phyloP scores from a whole-genome alignment of 805 yeast species.

The Teunomyces atbi region DNA sequence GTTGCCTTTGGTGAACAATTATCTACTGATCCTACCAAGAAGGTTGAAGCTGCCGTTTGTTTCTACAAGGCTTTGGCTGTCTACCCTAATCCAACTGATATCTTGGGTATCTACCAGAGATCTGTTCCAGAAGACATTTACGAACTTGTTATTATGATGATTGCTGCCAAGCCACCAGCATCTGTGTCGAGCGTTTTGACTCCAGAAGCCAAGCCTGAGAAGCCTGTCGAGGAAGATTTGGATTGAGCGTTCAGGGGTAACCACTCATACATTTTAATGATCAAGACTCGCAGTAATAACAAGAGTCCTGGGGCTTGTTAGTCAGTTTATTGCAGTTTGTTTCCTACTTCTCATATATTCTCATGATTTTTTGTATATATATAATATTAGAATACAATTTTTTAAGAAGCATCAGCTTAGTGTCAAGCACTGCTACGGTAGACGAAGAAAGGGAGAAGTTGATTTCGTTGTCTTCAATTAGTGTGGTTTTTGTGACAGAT shows the following conservation, averaged over 20 bases:
- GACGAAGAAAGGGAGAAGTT: too few species aligned
- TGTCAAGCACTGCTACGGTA: too few species aligned
- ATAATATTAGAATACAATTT: background rate
- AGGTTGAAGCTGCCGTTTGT: constrained; percentile 79
- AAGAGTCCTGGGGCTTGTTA: constrained; percentile 1
- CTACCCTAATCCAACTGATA: constrained; percentile 92
- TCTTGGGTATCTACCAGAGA: constrained; percentile 86
- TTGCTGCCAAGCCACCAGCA: constrained; percentile 86
- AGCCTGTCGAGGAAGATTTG: constrained; percentile 34
- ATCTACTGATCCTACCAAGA: constrained; percentile 61
- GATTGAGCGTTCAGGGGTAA: constrained; percentile 18
- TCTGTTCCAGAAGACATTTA: constrained; percentile 79
- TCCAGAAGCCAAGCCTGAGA: constrained; percentile 16
- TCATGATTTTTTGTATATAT: constrained; percentile 3
- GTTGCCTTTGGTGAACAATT: constrained; percentile 85
- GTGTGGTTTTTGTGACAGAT: background rate
- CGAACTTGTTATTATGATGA: constrained; percentile 82
- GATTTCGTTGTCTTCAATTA: too few species aligned
- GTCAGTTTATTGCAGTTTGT: constrained; percentile 2
- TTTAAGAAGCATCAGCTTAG: background rate
- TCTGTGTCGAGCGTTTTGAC: constrained; percentile 64
- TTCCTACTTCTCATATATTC: constrained; percentile 4
- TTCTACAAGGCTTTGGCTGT: constrained; percentile 93
- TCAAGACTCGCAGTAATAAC: constrained; percentile 1
- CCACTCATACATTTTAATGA: background rate